Percentiles rank a stretch among this genome's conserved stretches.
These are phyloP conservation scores for Bacidia gigantensis DNA, from an alignment of 495 filamentous ascomycete species.

Conservation along the genomic window DNA sequence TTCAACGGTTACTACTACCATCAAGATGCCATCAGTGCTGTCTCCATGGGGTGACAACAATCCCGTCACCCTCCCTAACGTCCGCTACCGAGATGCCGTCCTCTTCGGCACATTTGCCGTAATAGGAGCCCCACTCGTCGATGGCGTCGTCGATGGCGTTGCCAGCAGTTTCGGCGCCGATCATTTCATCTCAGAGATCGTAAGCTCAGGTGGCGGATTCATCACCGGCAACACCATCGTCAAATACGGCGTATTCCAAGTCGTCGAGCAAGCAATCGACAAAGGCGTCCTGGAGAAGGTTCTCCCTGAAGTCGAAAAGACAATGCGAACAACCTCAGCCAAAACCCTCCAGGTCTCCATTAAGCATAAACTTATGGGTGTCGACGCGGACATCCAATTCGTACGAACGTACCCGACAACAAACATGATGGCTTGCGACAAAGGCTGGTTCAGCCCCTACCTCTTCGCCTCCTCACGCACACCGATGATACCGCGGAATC, in stretches of 20 bases:
- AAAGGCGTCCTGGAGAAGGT: conserved; percentile 30
- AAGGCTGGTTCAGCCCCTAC: conserved; percentile 30
- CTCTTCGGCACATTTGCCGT: conserved; percentile 29
- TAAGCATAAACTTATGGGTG: conserved; percentile 31
- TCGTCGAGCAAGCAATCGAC: conserved; percentile 30
- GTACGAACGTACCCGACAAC: conserved; percentile 13
- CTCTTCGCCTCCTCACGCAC: conserved; percentile 27
- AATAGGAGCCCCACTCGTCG: conserved; percentile 23
- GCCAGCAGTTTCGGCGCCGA: conserved; percentile 22
- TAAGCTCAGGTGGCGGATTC: conserved; percentile 22
- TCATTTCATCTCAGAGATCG: conserved; percentile 25
- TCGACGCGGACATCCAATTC: conserved; percentile 25
- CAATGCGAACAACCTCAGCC: conserved; percentile 25
- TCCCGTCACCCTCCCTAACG: conserved; percentile 29
- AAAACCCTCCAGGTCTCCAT: conserved; percentile 29
- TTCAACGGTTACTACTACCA: conserved; percentile 22
- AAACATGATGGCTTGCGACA: conserved; percentile 21
- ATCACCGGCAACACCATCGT: conserved; percentile 22
- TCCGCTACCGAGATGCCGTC: conserved; percentile 27
- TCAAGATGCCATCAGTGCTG: conserved; percentile 24
- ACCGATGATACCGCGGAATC: conserved; percentile 20
- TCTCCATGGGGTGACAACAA: conserved; percentile 31
- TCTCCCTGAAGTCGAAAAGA: conserved; percentile 31
- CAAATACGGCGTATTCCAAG: conserved; percentile 28
- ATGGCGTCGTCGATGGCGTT: conserved; percentile 18